Evolutionary conservation across 306 rosid genomes (phyloP).

Genomic region (Cercis canadensis): DNA sequence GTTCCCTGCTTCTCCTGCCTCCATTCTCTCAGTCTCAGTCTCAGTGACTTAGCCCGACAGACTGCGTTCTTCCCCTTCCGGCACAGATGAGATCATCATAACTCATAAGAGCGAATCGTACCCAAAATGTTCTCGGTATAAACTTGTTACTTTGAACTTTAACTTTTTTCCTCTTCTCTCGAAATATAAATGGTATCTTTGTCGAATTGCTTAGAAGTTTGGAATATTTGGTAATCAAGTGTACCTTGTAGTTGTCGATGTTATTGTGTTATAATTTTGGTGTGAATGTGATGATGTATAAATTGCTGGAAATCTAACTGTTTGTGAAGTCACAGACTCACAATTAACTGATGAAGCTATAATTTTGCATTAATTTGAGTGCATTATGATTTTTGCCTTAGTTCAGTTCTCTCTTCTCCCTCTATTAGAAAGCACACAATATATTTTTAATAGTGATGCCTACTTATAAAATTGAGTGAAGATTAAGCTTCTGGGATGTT

Average conservation of each 20-base stretch:
- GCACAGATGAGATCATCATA: constrained; percentile 60
- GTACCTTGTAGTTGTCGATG: neutral
- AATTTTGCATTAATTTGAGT: neutral
- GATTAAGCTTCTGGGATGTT: too few species aligned
- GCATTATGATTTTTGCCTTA: neutral
- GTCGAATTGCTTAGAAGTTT: neutral
- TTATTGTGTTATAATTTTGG: neutral
- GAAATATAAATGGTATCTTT: neutral
- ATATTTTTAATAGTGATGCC: too few species aligned
- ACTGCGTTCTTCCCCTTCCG: too few species aligned
- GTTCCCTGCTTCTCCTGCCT: too few species aligned
- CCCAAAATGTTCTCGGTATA: constrained; percentile 60
- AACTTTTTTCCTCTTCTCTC: neutral
- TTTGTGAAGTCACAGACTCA: neutral
- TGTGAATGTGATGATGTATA: neutral
- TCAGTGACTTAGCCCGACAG: too few species aligned
- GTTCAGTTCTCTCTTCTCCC: neutral
- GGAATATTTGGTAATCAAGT: neutral
- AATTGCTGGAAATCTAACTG: too few species aligned
- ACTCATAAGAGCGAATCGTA: constrained; percentile 56
- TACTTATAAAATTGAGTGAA: too few species aligned
- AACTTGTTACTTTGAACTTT: neutral
- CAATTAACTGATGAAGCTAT: neutral
- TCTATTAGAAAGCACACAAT: too few species aligned
- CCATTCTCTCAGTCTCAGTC: too few species aligned